phyloP scores from a whole-genome alignment of 2,329 filamentous ascomycete genomes.

The Diaporthe eres region DNA sequence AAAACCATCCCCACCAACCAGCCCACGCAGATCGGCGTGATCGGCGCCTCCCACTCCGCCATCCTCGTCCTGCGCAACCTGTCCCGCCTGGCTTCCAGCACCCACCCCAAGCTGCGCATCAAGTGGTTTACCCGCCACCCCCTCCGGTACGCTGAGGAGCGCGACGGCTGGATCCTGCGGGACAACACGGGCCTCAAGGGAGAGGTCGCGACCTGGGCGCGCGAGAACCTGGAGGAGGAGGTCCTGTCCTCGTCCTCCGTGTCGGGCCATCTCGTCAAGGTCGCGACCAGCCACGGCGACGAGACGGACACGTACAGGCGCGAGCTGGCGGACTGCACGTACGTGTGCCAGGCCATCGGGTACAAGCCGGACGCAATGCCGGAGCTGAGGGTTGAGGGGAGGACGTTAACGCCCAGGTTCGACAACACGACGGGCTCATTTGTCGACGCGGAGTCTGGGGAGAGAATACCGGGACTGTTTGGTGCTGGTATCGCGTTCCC shows the following conservation, averaged over 20 bases:
- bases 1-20: constrained; percentile 47
- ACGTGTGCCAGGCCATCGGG: constrained; percentile 72
- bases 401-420: constrained; percentile 44
- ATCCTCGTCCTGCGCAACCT: constrained; percentile 75
- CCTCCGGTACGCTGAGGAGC: constrained; percentile 73
- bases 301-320: constrained; percentile 61
- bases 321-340: constrained; percentile 64
- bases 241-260: constrained; percentile 60
- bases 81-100: constrained; percentile 63
- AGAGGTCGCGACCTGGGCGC: constrained; percentile 71
- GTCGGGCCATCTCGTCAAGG: constrained; percentile 60
- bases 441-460: constrained; percentile 56
- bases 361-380: constrained; percentile 67
- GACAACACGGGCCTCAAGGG: constrained; percentile 78
- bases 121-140: constrained; percentile 75
- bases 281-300: constrained; percentile 57
- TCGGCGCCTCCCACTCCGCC: constrained; percentile 75
- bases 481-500: constrained; percentile 76
- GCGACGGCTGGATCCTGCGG: constrained; percentile 73
- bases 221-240: constrained; percentile 69
- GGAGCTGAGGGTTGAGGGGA: constrained; percentile 54
- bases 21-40: constrained; percentile 64
- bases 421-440: constrained; percentile 60
- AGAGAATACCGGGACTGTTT: constrained; percentile 65
- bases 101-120: constrained; percentile 67